phyloP scores from a whole-genome alignment of 352 stramenopile genomes.

The Globisporangium barbulae region DNA sequence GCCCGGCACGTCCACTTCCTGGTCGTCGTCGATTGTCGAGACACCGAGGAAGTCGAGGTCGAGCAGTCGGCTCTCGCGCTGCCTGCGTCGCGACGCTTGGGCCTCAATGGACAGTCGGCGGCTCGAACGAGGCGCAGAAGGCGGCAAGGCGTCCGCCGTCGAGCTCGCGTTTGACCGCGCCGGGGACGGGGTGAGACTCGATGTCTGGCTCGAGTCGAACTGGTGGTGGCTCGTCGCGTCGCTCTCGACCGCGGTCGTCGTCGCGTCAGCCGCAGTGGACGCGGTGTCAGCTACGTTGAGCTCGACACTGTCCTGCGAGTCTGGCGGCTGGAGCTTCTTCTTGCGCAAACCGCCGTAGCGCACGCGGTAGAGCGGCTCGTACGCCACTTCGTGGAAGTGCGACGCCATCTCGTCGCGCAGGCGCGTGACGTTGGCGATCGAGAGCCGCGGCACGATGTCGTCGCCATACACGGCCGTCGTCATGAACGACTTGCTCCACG shows the following conservation, averaged over 20 bases:
- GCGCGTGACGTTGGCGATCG: slow-evolving; percentile 59
- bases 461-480: slow-evolving; percentile 72
- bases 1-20: slow-evolving; percentile 68
- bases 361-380: slow-evolving; percentile 56
- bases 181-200: not conserved
- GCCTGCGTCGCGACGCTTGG: not conserved
- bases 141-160: not conserved
- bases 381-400: slow-evolving; percentile 63
- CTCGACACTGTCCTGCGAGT: slow-evolving; percentile 12
- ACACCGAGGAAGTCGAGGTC: slow-evolving; percentile 31
- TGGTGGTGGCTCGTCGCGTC: slow-evolving; percentile 5
- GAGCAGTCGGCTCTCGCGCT: slow-evolving; percentile 16
- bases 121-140: not conserved
- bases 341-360: slow-evolving; percentile 43
- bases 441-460: slow-evolving; percentile 66
- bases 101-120: not conserved
- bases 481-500: slow-evolving; percentile 60
- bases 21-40: slow-evolving; percentile 36
- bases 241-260: slow-evolving; percentile 8
- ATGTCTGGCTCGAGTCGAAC: slow-evolving; percentile 11
- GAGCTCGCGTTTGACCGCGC: not conserved
- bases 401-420: slow-evolving; percentile 68
- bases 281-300: not conserved
- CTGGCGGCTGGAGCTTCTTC: slow-evolving; percentile 27
- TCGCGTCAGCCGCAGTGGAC: not conserved